Percentiles rank a stretch among this genome's conserved stretches.
Evolutionary conservation across 1,284 basidiomycete species (phyloP).

Genomic region (Tremellales sp.): DNA sequence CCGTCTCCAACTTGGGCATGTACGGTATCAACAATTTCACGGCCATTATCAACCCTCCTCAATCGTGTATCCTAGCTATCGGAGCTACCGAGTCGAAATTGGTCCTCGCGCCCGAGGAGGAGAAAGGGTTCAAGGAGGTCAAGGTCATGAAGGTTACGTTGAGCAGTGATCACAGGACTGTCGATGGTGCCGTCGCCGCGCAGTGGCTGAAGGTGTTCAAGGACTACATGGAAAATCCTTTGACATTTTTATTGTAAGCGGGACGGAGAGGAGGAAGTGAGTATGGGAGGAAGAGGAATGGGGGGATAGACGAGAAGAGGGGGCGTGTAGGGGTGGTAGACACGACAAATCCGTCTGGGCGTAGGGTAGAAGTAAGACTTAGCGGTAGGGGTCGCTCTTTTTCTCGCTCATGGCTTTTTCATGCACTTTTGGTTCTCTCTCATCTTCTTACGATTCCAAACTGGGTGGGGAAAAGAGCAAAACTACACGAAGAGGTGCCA

Average conservation of each 20-base stretch:
- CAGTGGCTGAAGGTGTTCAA: constrained; percentile 92
- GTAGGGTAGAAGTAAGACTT: too few species aligned
- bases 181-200: constrained; percentile 88
- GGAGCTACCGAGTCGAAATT: constrained; percentile 82
- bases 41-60: constrained; percentile 98
- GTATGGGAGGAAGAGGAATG: too few species aligned
- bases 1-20: constrained; percentile 99
- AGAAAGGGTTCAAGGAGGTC: constrained; percentile 86
- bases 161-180: constrained; percentile 90
- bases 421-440: too few species aligned
- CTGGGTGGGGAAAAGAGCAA: too few species aligned
- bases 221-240: constrained; percentile 93
- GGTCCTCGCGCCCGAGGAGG: constrained; percentile 79
- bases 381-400: too few species aligned
- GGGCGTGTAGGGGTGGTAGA: too few species aligned
- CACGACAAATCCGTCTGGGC: too few species aligned
- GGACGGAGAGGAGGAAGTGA: too few species aligned
- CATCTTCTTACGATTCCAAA: too few species aligned
- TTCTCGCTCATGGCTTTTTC: too few species aligned
- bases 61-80: constrained; percentile 95
- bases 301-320: too few species aligned
- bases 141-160: constrained; percentile 96
- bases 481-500: too few species aligned
- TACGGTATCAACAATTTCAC: constrained; percentile 93
- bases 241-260: constrained; percentile 78